Evolutionary conservation across 495 filamentous ascomycete species (phyloP), one percentile per base, ranked within the genome.

Genomic region (Chaetomium cochliodes): DNA sequence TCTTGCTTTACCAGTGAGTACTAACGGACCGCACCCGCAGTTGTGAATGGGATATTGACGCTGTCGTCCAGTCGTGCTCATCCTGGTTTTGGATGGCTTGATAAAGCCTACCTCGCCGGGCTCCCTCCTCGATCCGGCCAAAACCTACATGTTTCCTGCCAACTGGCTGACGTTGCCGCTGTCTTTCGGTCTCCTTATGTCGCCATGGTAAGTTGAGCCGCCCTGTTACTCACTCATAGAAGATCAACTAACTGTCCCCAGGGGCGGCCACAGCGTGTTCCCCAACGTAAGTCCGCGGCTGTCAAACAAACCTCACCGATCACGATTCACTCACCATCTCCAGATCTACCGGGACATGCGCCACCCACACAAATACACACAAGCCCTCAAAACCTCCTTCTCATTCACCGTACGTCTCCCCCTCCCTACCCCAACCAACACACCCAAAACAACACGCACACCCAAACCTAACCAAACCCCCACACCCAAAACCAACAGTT

Each of bases 331-430:
- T 63, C 39, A 66, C 65, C n/a, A 11, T 1, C 11, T 12, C 30
- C 25, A 82, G 79, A 97, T 98, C 70, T 98, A 97, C 74, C 85
- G 92, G 58, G 94, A 98, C 77, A 98, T 98, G 94, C 83, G 94
- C 65, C 94, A 98, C 74, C 92, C 94, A 0, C 82, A 90, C 52
- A 94, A 92, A 71, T 98, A 94, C 74, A 81, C 80, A 23, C 85
- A 84, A 73, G 89, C 87, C 56, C 81, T 97, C 22, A 86, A 88
- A 70, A 83, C 87, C 47, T 96, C 93, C 1, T 98, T 94, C 72
- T 75, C 86, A n/a, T 97, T 97, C 75, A 96, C 92, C 50, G 90
- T 93, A 83, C 72, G 86, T 70, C 53, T 6, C 8, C 0, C 41
- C 33, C 9, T 13, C 13, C 37, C 3, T 25, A 16, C 42, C 18